Evolutionary conservation across 2,329 filamentous ascomycete genomes (phyloP).

Genomic region (Colletotrichum sublineola): DNA sequence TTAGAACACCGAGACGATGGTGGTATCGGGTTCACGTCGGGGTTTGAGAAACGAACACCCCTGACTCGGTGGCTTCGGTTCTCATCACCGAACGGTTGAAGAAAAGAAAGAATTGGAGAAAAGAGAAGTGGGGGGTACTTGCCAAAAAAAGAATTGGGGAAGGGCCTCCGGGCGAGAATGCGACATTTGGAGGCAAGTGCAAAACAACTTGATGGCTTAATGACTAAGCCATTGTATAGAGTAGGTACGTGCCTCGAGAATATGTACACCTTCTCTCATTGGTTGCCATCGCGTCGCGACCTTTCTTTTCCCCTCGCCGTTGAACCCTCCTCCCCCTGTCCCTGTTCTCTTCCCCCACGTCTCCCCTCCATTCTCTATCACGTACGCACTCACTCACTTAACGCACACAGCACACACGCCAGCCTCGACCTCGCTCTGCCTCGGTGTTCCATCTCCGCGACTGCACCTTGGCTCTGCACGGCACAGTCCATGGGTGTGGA

Average conservation of each 20-base stretch:
- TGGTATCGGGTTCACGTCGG: conserved; percentile 15
- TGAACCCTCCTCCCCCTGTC: not conserved
- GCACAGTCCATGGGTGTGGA: not conserved
- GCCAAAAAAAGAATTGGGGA: conserved; percentile 15
- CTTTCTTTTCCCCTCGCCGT: conserved; percentile 4
- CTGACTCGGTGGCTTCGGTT: conserved; percentile 34
- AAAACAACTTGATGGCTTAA: too few species aligned
- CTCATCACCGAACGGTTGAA: conserved; percentile 8
- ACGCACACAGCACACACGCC: too few species aligned
- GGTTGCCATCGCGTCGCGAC: not conserved
- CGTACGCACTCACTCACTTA: too few species aligned
- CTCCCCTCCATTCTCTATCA: too few species aligned
- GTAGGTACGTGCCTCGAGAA: too few species aligned
- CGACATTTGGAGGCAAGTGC: too few species aligned
- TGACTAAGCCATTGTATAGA: too few species aligned
- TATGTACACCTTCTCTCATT: too few species aligned
- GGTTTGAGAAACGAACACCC: not conserved
- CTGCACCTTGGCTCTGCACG: not conserved
- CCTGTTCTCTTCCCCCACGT: too few species aligned
- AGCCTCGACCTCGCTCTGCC: conserved; percentile 9
- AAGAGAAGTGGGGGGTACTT: not conserved
- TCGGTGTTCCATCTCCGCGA: conserved; percentile 27
- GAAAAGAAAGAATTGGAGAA: conserved; percentile 12
- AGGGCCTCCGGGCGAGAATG: too few species aligned
- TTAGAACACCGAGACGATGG: not conserved